A percentile compares a stretch with the other conserved stretches of the same genome.
Evolutionary conservation across 495 filamentous ascomycete genomes (phyloP).

Genomic region (Lasiosphaeria hispida): DNA sequence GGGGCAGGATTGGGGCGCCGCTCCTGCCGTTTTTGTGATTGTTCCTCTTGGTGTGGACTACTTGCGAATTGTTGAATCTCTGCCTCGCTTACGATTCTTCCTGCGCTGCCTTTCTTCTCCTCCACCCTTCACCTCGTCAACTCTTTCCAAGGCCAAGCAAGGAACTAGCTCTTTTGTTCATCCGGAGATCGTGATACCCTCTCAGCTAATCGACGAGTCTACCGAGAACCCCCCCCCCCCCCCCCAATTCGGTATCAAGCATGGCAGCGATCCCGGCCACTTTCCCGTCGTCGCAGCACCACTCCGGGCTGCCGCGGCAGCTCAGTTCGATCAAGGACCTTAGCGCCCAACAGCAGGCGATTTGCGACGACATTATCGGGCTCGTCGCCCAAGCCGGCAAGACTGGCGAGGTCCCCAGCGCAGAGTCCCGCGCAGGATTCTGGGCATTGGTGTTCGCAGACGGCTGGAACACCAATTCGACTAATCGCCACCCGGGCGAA

Average conservation of each 20-base stretch:
- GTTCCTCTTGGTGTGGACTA: constrained; percentile 4
- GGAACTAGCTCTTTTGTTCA: not conserved
- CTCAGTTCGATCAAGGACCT: constrained; percentile 3
- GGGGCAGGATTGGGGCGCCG: not conserved
- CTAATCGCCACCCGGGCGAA: constrained; percentile 4
- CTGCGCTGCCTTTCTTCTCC: constrained; percentile 3
- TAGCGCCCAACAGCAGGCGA: constrained; percentile 2
- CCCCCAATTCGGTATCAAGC: not conserved
- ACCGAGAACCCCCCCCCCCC: not conserved
- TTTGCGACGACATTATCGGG: constrained; percentile 1
- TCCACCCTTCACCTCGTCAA: constrained; percentile 2
- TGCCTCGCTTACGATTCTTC: constrained; percentile 2
- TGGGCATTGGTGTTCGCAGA: constrained; percentile 3
- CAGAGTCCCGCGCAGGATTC: constrained; percentile 3
- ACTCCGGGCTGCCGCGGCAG: constrained; percentile 3
- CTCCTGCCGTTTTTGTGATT: constrained; percentile 4
- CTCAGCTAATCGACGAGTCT: constrained; percentile 1
- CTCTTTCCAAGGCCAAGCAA: constrained; percentile 1
- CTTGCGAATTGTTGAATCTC: constrained; percentile 2
- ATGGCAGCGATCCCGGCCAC: constrained; percentile 1
- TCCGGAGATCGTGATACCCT: not conserved
- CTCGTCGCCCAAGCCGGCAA: constrained; percentile 3
- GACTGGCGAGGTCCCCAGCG: constrained; percentile 4
- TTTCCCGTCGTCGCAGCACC: constrained; percentile 3
- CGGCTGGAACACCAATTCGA: constrained; percentile 5